Conservation (phyloP, 176 grass and related monocot genomes). For the Pontederia paniculata region DNA sequence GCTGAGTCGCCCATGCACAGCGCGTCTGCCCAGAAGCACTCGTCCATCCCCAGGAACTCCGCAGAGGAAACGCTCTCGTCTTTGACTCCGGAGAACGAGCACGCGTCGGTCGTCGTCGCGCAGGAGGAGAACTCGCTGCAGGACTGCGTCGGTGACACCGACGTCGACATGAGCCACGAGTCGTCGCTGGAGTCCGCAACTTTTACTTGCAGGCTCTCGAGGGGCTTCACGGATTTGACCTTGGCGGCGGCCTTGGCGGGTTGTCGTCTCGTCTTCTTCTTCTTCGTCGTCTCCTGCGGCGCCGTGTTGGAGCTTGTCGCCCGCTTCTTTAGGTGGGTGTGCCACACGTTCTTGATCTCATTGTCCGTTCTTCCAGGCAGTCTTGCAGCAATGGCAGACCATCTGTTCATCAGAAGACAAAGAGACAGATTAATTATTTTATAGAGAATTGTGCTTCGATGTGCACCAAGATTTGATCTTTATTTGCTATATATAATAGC, state of each 20-base stretch:
- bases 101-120: background rate
- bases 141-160: background rate
- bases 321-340: constrained; percentile 13
- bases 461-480: too few relatives aligned
- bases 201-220: too few relatives aligned
- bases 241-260: too few relatives aligned
- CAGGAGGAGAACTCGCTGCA: constrained; percentile 2
- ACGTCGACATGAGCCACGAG: background rate
- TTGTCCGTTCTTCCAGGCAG: constrained; percentile 9
- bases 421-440: too few relatives aligned
- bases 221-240: too few relatives aligned
- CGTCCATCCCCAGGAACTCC: constrained; percentile 25
- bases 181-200: too few relatives aligned
- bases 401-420: background rate
- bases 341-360: constrained; percentile 22
- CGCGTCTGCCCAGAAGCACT: constrained; percentile 39
- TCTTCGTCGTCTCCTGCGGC: background rate
- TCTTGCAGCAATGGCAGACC: constrained; percentile 9
- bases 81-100: background rate
- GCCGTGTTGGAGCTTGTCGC: background rate
- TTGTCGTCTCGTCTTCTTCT: too few relatives aligned
- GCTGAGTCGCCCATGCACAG: constrained; percentile 4
- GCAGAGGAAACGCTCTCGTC: constrained; percentile 29
- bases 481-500: too few relatives aligned
- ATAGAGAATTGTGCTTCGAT: background rate